phyloP scores from a whole-genome alignment of 371 early-diverging fungal species.

The Mucor lusitanicus region DNA sequence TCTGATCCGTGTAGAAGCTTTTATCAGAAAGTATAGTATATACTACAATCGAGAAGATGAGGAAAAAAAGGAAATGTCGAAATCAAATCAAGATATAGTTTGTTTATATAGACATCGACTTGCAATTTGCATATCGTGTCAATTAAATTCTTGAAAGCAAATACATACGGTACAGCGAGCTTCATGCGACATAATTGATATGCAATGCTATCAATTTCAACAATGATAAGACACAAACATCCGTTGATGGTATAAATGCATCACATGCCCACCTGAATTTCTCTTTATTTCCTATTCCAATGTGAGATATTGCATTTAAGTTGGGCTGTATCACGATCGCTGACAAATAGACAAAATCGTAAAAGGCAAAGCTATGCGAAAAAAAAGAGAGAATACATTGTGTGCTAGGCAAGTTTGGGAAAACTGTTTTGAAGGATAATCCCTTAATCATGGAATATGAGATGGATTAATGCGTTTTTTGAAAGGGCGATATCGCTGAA shows the following conservation, averaged over 20 bases:
- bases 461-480: not conserved
- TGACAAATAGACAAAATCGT: not conserved
- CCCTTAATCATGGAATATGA: not conserved
- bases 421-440: not conserved
- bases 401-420: not conserved
- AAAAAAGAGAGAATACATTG: not conserved
- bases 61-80: not conserved
- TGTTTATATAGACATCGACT: not conserved
- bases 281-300: not conserved
- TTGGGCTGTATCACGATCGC: not conserved
- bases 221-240: not conserved
- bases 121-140: not conserved
- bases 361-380: not conserved
- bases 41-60: not conserved
- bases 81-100: not conserved
- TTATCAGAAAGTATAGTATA: too few relatives aligned
- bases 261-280: not conserved
- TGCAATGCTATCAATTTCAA: not conserved
- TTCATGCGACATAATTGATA: not conserved
- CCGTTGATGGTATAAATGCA: not conserved
- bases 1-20: not conserved
- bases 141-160: not conserved
- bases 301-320: not conserved
- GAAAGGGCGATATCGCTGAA: not conserved
- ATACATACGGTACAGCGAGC: not conserved